phyloP scores from a whole-genome alignment of 2,329 filamentous ascomycete genomes.

The Colletotrichum musae region DNA sequence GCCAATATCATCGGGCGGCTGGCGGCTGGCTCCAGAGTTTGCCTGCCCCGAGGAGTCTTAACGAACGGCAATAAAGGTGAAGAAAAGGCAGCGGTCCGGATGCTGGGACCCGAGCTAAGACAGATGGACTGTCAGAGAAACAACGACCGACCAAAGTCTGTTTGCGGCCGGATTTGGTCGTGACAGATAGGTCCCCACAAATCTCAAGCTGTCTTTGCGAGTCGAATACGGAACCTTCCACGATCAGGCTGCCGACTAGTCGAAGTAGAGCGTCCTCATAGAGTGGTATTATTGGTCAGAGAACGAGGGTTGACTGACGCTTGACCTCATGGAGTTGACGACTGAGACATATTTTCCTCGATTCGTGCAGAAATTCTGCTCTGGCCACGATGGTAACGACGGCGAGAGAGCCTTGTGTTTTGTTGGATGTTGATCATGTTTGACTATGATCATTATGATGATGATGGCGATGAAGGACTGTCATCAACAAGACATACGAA shows the following conservation, averaged over 20 bases:
- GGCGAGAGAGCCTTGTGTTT: not conserved
- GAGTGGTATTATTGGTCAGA: slow-evolving; percentile 14
- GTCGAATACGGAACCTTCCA: slow-evolving; percentile 20
- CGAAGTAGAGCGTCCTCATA: not conserved
- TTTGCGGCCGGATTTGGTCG: slow-evolving; percentile 29
- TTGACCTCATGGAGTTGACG: slow-evolving; percentile 20
- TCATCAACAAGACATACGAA: slow-evolving; percentile 3
- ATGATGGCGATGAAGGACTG: not conserved
- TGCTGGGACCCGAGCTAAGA: slow-evolving; percentile 16
- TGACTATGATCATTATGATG: slow-evolving; percentile 3
- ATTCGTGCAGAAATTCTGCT: slow-evolving; percentile 28
- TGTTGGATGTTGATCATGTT: slow-evolving; percentile 32
- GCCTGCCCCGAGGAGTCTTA: slow-evolving; percentile 23
- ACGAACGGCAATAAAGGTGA: not conserved
- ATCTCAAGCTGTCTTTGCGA: not conserved
- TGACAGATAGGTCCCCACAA: not conserved
- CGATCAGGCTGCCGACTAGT: not conserved
- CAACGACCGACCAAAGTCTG: slow-evolving; percentile 15
- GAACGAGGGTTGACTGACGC: slow-evolving; percentile 18
- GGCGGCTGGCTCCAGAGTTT: slow-evolving; percentile 15
- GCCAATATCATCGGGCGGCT: not conserved
- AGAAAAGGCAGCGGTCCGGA: slow-evolving; percentile 12
- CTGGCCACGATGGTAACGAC: not conserved
- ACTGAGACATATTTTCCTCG: slow-evolving; percentile 21
- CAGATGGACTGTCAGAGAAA: slow-evolving; percentile 27